Evolutionary conservation across 495 filamentous ascomycete genomes (phyloP).

Genomic region (Apodospora peruviana): DNA sequence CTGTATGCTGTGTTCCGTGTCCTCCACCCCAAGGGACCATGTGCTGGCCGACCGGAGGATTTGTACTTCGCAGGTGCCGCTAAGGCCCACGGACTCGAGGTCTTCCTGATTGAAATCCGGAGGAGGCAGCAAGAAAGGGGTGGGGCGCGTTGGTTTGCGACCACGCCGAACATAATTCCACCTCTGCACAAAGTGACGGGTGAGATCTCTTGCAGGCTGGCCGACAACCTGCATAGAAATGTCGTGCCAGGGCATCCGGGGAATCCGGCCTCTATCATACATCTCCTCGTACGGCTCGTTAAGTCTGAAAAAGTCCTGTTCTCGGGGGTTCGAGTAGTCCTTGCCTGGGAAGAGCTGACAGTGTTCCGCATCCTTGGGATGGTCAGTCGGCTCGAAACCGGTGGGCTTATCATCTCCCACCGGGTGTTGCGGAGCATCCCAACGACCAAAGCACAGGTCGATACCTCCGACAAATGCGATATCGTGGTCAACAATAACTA

Average conservation of each 20-base stretch:
- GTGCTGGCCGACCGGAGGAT: slow-evolving; percentile 83
- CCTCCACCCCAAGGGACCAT: slow-evolving; percentile 87
- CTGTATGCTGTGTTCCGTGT: slow-evolving; percentile 91
- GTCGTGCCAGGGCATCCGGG: slow-evolving; percentile 98
- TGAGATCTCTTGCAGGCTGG: slow-evolving; percentile 90
- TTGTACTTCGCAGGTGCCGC: slow-evolving; percentile 93
- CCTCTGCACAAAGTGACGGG: slow-evolving; percentile 94
- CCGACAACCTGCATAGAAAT: slow-evolving; percentile 98
- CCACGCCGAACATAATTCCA: slow-evolving; percentile 98
- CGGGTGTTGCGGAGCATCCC: slow-evolving; percentile 91
- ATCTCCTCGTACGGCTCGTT: slow-evolving; percentile 98
- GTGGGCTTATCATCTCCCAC: slow-evolving; percentile 91
- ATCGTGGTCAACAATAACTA: slow-evolving; percentile 92
- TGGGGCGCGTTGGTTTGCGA: slow-evolving; percentile 87
- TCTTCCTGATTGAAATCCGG: slow-evolving; percentile 85
- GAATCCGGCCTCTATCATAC: slow-evolving; percentile 85
- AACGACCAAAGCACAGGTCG: slow-evolving; percentile 94
- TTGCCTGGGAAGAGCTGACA: slow-evolving; percentile 98
- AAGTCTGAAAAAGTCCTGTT: slow-evolving; percentile 89
- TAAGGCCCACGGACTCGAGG: slow-evolving; percentile 78
- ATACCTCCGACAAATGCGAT: slow-evolving; percentile 95
- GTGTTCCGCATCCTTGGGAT: slow-evolving; percentile 83
- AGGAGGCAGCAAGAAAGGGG: slow-evolving; percentile 86
- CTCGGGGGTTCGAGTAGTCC: slow-evolving; percentile 95
- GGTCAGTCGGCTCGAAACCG: slow-evolving; percentile 69